Base-by-base conservation (phyloP, 2,329 filamentous ascomycete species). In the Tolypocladium inflatum region DNA sequence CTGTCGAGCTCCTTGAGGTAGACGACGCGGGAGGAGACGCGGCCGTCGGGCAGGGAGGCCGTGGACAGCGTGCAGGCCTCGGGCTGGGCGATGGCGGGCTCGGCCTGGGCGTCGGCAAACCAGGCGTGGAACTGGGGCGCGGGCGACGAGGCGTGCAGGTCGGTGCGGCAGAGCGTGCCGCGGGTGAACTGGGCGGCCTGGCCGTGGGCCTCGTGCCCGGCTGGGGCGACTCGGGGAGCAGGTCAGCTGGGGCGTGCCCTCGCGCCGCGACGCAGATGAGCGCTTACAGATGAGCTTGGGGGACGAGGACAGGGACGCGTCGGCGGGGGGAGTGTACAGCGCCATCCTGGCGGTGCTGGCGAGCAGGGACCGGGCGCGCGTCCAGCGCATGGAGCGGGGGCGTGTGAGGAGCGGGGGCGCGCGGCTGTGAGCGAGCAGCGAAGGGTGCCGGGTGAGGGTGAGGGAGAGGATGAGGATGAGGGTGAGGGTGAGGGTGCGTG, bases 1-100 rank as follows among this genome's bases (percentile, higher is more conserved):
- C 78, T 73, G 72, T 97, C 92, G 30, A 97, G 84, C 78, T 97
- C 94, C 75, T 99, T 99, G 64, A 99, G 81, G 75, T 97, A 99
- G 42, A 99, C 91, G 64, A 91, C 82, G 59, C 94, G 90, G 4
- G 90, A 87, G 53, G 86, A 91, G 23, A 97, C 89, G 53, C 89
- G 86, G 60, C 94, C 94, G 0, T 85, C 89, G 2, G 93, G 93
- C 5, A 97, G 81, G 30, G 81, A 78, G 0, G 92, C 91, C 0
- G 94, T 99, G 4, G 91, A 88, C 1, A 99, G 80, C 2, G 88
- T 91, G 67, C 91, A 91, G 1, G 94, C 90, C 74, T 99, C 94
- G 1, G 93, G 92, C 64, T 95, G 89, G 52, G 85, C 77, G 53
- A 91, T 82, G 33, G 76, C 69, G 11, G 76, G 68, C 6, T 78